Percentiles rank a stretch among this genome's conserved stretches.
Conservation (phyloP, 1,284 basidiomycete species). For the Testicularia cyperi region DNA sequence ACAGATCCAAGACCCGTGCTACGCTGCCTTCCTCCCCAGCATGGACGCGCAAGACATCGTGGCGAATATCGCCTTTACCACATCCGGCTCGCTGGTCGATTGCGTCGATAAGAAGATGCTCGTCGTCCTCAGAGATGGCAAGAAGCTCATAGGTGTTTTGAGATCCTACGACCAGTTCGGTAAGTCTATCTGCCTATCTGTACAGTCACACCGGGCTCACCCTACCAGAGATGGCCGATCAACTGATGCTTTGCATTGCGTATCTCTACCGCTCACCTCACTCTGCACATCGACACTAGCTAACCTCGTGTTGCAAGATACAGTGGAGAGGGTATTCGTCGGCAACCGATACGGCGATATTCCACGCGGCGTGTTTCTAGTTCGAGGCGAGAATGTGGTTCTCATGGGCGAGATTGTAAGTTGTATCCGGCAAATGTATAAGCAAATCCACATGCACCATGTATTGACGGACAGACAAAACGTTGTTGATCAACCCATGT, state of each 20-base stretch:
- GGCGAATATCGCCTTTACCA: conserved; percentile 58
- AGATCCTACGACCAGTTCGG: conserved; percentile 99
- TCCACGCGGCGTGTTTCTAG: conserved; percentile 84
- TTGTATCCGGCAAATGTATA: no score
- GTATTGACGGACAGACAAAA: no score
- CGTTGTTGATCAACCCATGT: no score
- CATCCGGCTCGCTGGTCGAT: conserved; percentile 57
- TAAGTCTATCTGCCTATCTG: no score
- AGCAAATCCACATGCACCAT: no score
- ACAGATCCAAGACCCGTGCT: no score
- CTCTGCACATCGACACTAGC: no score
- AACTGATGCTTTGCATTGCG: no score
- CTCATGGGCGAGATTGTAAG: conserved; percentile 92
- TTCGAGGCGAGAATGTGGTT: conserved; percentile 98
- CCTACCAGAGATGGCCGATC: no score
- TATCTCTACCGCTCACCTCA: no score
- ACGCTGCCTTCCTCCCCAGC: no score
- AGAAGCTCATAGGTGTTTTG: conserved; percentile 92
- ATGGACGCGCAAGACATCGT: conserved; percentile 56
- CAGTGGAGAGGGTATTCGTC: conserved; percentile 73
- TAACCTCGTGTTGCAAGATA: conserved; percentile 73
- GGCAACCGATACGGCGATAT: conserved; percentile 71
- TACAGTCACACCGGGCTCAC: background rate
- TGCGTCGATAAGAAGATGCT: conserved; percentile 79
- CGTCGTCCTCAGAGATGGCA: conserved; percentile 89